phyloP scores from a whole-genome alignment of 768 basidiomycete genomes.

The Gymnopilus dilepis region DNA sequence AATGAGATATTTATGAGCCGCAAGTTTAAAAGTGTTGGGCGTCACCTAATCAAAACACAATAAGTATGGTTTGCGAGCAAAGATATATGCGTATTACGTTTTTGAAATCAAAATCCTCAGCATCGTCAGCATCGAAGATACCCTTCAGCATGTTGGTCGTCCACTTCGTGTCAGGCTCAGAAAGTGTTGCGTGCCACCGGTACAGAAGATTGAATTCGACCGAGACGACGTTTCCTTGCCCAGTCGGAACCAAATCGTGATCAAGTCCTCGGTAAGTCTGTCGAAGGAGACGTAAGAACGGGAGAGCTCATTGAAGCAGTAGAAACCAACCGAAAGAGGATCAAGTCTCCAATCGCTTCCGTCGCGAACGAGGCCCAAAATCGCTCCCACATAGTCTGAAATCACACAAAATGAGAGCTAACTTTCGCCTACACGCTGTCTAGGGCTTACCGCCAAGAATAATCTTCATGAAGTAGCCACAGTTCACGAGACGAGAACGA shows the following conservation, averaged over 20 bases:
- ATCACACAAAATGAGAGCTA: not conserved
- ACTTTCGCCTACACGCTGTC: not conserved
- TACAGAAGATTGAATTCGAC: conserved; percentile 75
- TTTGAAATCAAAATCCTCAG: conserved; percentile 31
- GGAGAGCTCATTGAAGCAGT: not conserved
- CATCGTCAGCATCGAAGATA: conserved; percentile 42
- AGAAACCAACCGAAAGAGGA: conserved; percentile 57
- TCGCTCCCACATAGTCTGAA: conserved; percentile 74
- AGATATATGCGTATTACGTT: conserved; percentile 34
- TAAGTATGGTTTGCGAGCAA: not conserved
- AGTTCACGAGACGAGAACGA: conserved; percentile 74
- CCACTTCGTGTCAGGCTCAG: conserved; percentile 61
- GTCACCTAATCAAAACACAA: conserved; percentile 33
- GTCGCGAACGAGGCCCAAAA: conserved; percentile 72
- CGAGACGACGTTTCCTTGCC: conserved; percentile 77
- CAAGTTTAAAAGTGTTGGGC: conserved; percentile 41
- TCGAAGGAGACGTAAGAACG: not conserved
- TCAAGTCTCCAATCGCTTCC: conserved; percentile 70
- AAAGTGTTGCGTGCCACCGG: conserved; percentile 71
- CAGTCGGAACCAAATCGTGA: conserved; percentile 63
- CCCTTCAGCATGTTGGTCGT: conserved; percentile 45
- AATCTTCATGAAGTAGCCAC: conserved; percentile 71
- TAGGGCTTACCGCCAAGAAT: conserved; percentile 55
- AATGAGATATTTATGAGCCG: conserved; percentile 33
- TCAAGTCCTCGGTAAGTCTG: conserved; percentile 55